These are phyloP conservation scores for Ceratocystis cubensis DNA, from an alignment of 2,329 filamentous ascomycete species.

Conservation along the genomic window DNA sequence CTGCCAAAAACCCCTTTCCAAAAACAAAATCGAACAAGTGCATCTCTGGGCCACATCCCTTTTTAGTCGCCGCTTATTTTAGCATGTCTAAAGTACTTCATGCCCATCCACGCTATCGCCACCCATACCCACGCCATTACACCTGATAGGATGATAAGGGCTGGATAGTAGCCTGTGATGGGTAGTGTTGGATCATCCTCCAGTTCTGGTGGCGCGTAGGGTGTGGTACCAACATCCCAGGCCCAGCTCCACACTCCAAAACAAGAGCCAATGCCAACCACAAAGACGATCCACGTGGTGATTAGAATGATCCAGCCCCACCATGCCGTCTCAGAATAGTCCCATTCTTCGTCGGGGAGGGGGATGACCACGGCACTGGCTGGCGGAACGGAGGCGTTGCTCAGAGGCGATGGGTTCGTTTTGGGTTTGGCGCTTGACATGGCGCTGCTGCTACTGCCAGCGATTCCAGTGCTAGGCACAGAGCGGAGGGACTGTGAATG, in stretches of 20 bases:
- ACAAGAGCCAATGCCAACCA: slow-evolving; percentile 91
- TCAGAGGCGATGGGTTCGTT: slow-evolving; percentile 11
- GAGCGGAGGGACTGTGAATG: slow-evolving; percentile 8
- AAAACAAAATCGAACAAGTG: not conserved
- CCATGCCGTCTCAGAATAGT: slow-evolving; percentile 91
- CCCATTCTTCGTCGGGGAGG: slow-evolving; percentile 53
- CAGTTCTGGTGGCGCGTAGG: slow-evolving; percentile 86
- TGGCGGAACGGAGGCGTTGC: slow-evolving; percentile 14
- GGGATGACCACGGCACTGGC: slow-evolving; percentile 22
- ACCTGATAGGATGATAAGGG: slow-evolving; percentile 78
- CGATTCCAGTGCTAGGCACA: not conserved
- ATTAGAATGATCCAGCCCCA: slow-evolving; percentile 93
- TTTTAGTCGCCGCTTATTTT: slow-evolving; percentile 59
- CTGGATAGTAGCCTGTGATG: slow-evolving; percentile 94
- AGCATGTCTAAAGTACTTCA: slow-evolving; percentile 98
- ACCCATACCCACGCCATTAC: slow-evolving; percentile 99
- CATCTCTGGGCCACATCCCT: not conserved
- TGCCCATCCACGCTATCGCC: slow-evolving; percentile 90
- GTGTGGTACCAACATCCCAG: slow-evolving; percentile 94
- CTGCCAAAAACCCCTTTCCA: not conserved
- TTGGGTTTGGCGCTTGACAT: slow-evolving; percentile 9
- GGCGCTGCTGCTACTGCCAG: not conserved
- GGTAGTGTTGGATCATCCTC: slow-evolving; percentile 91
- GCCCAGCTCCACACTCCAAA: slow-evolving; percentile 96
- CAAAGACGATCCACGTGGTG: slow-evolving; percentile 91